Evolutionary conservation across 352 stramenopile species (phyloP).

Genomic region (Globisporangium apiculatum): DNA sequence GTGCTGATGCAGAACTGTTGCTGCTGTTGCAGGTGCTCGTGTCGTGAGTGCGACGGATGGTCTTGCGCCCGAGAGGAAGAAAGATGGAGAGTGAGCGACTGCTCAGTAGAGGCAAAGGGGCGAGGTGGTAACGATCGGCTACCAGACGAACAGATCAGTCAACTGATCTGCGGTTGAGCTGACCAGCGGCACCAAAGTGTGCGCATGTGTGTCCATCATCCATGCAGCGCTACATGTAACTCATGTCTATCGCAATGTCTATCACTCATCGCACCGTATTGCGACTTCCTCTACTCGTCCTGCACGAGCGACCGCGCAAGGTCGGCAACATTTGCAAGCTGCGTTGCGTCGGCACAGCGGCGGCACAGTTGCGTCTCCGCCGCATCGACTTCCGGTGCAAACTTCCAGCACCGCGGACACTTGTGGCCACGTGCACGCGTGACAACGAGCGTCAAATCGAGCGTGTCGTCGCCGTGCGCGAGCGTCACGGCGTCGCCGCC

Average conservation of each 20-base stretch:
- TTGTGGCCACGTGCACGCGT: conserved; percentile 66
- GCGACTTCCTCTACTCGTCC: conserved; percentile 1
- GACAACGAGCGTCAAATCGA: conserved; percentile 52
- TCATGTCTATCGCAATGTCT: background rate
- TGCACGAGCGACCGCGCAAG: conserved; percentile 34
- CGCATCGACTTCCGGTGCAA: conserved; percentile 47
- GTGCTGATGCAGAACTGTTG: too few species aligned
- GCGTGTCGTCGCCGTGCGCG: conserved; percentile 22
- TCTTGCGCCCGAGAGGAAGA: too few species aligned
- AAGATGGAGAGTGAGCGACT: too few species aligned
- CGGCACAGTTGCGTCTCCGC: conserved; percentile 44
- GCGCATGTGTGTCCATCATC: too few species aligned
- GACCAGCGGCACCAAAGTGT: too few species aligned
- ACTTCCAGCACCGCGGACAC: conserved; percentile 88
- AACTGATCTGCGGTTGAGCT: too few species aligned
- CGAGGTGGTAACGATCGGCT: too few species aligned
- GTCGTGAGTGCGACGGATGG: too few species aligned
- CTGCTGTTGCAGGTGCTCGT: too few species aligned
- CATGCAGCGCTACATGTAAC: too few species aligned
- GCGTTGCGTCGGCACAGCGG: conserved; percentile 43
- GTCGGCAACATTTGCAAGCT: conserved; percentile 36
- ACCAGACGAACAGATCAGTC: too few species aligned
- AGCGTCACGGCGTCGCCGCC: conserved; percentile 21
- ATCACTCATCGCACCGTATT: background rate
- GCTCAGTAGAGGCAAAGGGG: too few species aligned